A percentile compares a stretch with the other conserved stretches of the same genome.
Conservation (phyloP, 208 protist species). For the Acanthamoeba culbertsoni region DNA sequence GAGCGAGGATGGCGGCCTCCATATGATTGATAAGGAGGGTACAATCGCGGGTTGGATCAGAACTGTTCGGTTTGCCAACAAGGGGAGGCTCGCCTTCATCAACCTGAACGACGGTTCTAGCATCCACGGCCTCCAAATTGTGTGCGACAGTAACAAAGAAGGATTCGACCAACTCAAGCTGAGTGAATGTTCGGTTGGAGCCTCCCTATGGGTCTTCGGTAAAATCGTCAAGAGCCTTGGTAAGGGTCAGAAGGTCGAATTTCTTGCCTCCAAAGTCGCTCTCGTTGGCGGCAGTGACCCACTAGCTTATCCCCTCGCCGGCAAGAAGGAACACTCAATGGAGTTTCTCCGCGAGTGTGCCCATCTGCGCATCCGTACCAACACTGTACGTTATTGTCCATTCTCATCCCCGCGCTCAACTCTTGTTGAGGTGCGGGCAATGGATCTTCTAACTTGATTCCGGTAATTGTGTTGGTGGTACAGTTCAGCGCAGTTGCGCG, state of each 20-base stretch:
- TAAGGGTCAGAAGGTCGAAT: conserved; percentile 46
- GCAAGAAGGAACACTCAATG: conserved; percentile 85
- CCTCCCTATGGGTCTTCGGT: conserved; percentile 21
- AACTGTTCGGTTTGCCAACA: not conserved
- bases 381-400: conserved; percentile 74
- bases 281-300: conserved; percentile 70
- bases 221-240: conserved; percentile 62
- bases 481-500: conserved; percentile 75
- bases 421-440: not conserved
- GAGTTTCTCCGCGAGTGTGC: conserved; percentile 86
- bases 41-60: conserved; percentile 36
- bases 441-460: not conserved
- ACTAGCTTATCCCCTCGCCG: conserved; percentile 84
- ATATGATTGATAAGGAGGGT: not conserved
- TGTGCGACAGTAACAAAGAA: conserved; percentile 58
- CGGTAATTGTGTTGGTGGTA: not conserved
- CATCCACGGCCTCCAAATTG: conserved; percentile 69
- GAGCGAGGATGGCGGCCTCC: not conserved
- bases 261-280: conserved; percentile 27
- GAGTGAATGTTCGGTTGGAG: not conserved
- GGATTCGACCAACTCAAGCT: not conserved
- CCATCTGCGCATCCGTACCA: conserved; percentile 85
- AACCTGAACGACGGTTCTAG: conserved; percentile 78
- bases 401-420: not conserved
- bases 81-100: conserved; percentile 68